Conservation (phyloP, 2,329 filamentous ascomycete genomes). For the Microcyclosporella mali region DNA sequence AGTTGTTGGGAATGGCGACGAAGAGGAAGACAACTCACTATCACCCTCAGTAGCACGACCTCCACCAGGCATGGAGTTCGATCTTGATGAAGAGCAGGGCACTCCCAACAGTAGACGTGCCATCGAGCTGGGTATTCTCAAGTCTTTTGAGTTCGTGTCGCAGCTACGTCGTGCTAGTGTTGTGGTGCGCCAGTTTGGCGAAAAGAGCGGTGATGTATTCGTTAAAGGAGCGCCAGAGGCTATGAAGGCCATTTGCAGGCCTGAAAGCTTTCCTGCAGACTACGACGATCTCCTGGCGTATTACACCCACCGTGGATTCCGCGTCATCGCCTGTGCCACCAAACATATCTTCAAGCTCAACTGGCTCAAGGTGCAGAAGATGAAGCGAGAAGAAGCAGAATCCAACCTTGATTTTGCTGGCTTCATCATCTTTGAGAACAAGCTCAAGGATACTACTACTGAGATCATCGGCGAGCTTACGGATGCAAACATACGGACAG, state of each 20-base stretch:
- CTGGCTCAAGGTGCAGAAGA: conserved; percentile 92
- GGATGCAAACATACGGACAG: conserved; percentile 74
- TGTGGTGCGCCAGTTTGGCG: conserved; percentile 80
- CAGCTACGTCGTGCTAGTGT: conserved; percentile 89
- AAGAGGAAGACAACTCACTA: conserved; percentile 68
- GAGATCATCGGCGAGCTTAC: conserved; percentile 75
- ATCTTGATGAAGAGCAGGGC: conserved; percentile 46
- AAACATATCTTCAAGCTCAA: conserved; percentile 82
- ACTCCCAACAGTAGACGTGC: conserved; percentile 44
- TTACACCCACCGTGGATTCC: conserved; percentile 93
- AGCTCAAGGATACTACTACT: conserved; percentile 82
- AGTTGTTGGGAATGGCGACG: conserved; percentile 54
- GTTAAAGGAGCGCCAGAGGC: conserved; percentile 96
- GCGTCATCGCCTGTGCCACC: conserved; percentile 91
- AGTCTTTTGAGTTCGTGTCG: conserved; percentile 90
- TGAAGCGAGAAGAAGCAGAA: conserved; percentile 81
- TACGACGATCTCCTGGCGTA: conserved; percentile 83
- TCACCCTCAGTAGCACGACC: conserved; percentile 86
- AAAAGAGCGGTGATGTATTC: conserved; percentile 77
- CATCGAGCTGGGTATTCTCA: conserved; percentile 83
- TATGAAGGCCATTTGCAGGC: conserved; percentile 85
- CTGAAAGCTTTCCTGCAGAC: conserved; percentile 76
- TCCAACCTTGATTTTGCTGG: conserved; percentile 78
- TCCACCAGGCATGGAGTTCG: conserved; percentile 56
- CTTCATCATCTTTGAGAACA: conserved; percentile 99